phyloP scores from a whole-genome alignment of 208 protist species.

The Acanthamoeba lenticulata region DNA sequence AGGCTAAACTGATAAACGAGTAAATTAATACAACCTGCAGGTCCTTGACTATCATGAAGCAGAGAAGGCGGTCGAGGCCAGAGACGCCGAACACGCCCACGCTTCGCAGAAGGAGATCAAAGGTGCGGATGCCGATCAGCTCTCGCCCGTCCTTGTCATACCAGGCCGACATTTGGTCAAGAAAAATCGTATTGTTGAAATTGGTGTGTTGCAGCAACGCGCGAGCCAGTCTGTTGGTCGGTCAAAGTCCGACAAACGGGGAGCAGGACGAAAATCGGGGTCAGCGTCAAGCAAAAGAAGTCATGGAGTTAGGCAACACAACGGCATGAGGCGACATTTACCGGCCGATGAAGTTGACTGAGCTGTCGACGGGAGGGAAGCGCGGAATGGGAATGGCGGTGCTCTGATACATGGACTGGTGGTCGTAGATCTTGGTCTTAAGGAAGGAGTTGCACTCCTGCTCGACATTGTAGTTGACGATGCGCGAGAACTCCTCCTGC shows the following conservation, averaged over 20 bases:
- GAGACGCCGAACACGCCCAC: constrained; percentile 87
- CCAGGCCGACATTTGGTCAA: constrained; percentile 91
- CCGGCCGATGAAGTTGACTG: constrained; percentile 92
- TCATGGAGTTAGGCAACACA: background rate
- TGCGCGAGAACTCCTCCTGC: constrained; percentile 96
- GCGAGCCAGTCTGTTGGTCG: constrained; percentile 84
- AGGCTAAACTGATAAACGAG: too few relatives aligned
- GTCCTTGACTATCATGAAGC: constrained; percentile 93
- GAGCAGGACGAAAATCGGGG: too few relatives aligned
- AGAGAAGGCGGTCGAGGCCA: constrained; percentile 90
- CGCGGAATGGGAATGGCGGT: constrained; percentile 94
- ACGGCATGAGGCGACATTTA: background rate
- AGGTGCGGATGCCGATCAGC: constrained; percentile 91
- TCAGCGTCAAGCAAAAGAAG: background rate
- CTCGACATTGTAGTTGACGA: constrained; percentile 97
- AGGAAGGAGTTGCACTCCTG: constrained; percentile 96
- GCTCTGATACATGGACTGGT: constrained; percentile 91
- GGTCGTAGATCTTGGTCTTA: constrained; percentile 91
- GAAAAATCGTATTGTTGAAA: constrained; percentile 88
- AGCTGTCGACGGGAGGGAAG: constrained; percentile 85
- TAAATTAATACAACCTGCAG: constrained; percentile 88
- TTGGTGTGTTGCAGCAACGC: constrained; percentile 92
- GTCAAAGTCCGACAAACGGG: background rate
- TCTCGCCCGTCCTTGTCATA: constrained; percentile 85
- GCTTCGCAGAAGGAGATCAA: constrained; percentile 88